Evolutionary conservation across 2,329 filamentous ascomycete genomes (phyloP).

Genomic region (Ceratocystis papillata): DNA sequence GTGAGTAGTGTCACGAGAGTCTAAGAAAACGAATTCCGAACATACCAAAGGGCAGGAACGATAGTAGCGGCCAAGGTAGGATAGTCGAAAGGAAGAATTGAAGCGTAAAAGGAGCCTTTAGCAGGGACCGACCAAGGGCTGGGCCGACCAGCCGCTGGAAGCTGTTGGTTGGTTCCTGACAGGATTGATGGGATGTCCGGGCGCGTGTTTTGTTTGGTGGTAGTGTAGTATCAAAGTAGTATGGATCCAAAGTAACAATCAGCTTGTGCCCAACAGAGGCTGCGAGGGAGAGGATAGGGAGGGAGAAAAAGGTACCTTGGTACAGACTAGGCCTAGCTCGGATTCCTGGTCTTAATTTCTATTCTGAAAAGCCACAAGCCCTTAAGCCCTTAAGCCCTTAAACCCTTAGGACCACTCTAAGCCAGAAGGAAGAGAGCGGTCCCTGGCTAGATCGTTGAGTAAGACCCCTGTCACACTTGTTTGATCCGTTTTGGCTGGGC

Average conservation of each 20-base stretch:
- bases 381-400: neutral
- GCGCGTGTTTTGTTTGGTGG: slow-evolving; percentile 10
- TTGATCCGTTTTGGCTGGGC: slow-evolving; percentile 6
- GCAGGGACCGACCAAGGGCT: neutral
- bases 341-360: too few species aligned
- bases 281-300: too few species aligned
- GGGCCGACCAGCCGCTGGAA: neutral
- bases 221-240: neutral
- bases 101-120: neutral
- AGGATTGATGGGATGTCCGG: neutral
- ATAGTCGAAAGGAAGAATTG: neutral
- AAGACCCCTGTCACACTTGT: neutral
- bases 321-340: too few species aligned
- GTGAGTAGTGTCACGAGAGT: neutral
- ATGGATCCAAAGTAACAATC: neutral
- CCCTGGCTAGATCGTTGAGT: neutral
- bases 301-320: too few species aligned
- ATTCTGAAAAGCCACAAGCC: neutral
- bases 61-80: too few species aligned
- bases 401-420: neutral
- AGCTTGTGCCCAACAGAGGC: too few species aligned
- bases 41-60: neutral
- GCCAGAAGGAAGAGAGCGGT: neutral
- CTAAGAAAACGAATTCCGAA: neutral
- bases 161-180: slow-evolving; percentile 4